phyloP scores from a whole-genome alignment of 768 basidiomycete species.

The Collybia mongolica region DNA sequence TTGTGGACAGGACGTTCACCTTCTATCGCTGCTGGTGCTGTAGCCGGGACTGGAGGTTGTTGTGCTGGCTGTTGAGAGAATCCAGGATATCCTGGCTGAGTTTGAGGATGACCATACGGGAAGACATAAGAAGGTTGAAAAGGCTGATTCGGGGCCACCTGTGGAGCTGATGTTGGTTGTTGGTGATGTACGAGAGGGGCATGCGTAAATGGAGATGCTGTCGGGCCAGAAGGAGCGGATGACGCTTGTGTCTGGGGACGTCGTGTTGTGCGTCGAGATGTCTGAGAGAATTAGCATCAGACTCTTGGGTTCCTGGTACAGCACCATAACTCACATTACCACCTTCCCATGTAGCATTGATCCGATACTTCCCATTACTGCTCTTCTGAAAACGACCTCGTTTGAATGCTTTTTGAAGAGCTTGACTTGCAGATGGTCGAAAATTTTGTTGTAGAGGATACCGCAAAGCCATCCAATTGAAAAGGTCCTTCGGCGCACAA shows the following conservation, averaged over 20 bases:
- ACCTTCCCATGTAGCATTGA: slow-evolving; percentile 80
- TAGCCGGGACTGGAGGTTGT: slow-evolving; percentile 16
- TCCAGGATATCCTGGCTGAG: slow-evolving; percentile 15
- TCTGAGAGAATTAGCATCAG: slow-evolving; percentile 37
- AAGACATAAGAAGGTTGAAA: slow-evolving; percentile 5
- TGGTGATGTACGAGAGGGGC: slow-evolving; percentile 43
- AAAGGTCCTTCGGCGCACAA: slow-evolving; percentile 78
- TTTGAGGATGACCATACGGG: slow-evolving; percentile 11
- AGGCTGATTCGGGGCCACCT: neutral
- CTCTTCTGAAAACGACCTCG: slow-evolving; percentile 80
- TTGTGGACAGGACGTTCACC: slow-evolving; percentile 20
- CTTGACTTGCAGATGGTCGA: slow-evolving; percentile 85
- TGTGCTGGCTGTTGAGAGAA: slow-evolving; percentile 23
- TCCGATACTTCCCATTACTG: slow-evolving; percentile 67
- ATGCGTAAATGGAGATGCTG: slow-evolving; percentile 60
- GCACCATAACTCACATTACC: slow-evolving; percentile 57
- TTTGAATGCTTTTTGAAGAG: slow-evolving; percentile 82
- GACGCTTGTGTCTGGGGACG: slow-evolving; percentile 65
- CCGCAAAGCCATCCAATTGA: slow-evolving; percentile 78
- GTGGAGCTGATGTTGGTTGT: slow-evolving; percentile 23
- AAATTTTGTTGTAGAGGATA: slow-evolving; percentile 90
- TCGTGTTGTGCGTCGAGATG: slow-evolving; percentile 74
- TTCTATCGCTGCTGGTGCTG: slow-evolving; percentile 10
- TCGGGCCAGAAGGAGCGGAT: slow-evolving; percentile 23
- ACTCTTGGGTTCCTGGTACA: neutral